A percentile compares a stretch with the other conserved stretches of the same genome.
phyloP scores from a whole-genome alignment of 768 basidiomycete genomes.

The Tulasnella sp. region DNA sequence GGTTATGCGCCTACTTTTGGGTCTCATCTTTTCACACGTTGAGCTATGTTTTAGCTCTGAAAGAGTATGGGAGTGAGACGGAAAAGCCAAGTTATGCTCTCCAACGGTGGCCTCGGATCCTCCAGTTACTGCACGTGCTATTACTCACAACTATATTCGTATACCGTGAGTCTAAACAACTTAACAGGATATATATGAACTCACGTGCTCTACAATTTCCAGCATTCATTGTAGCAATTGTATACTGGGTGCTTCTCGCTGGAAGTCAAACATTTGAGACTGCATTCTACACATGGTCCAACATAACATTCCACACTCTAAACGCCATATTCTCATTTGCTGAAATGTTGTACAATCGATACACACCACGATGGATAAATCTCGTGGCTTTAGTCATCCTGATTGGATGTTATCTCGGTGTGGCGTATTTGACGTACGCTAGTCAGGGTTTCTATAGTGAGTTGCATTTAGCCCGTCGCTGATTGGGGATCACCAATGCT shows the following conservation, averaged over 20 bases:
- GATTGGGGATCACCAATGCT: neutral
- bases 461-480: constrained; percentile 21
- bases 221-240: constrained; percentile 53
- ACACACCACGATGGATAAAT: constrained; percentile 41
- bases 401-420: constrained; percentile 44
- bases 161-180: constrained; percentile 37
- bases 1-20: constrained; percentile 49
- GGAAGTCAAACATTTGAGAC: constrained; percentile 31
- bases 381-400: constrained; percentile 37
- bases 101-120: constrained; percentile 41
- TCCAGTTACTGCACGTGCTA: constrained; percentile 46
- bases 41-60: constrained; percentile 27
- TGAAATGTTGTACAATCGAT: constrained; percentile 45
- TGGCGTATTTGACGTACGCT: constrained; percentile 53
- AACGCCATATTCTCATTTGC: constrained; percentile 45
- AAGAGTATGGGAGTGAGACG: constrained; percentile 17
- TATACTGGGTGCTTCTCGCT: constrained; percentile 48
- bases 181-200: neutral
- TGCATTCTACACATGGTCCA: constrained; percentile 36
- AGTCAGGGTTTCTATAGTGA: constrained; percentile 53
- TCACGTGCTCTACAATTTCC: neutral
- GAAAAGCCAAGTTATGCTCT: constrained; percentile 36
- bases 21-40: constrained; percentile 43
- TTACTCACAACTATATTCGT: constrained; percentile 39
- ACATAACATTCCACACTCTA: constrained; percentile 47